These are phyloP conservation scores for Phialemonium atrogriseum DNA, from an alignment of 2,329 filamentous ascomycete genomes.

Conservation along the genomic window DNA sequence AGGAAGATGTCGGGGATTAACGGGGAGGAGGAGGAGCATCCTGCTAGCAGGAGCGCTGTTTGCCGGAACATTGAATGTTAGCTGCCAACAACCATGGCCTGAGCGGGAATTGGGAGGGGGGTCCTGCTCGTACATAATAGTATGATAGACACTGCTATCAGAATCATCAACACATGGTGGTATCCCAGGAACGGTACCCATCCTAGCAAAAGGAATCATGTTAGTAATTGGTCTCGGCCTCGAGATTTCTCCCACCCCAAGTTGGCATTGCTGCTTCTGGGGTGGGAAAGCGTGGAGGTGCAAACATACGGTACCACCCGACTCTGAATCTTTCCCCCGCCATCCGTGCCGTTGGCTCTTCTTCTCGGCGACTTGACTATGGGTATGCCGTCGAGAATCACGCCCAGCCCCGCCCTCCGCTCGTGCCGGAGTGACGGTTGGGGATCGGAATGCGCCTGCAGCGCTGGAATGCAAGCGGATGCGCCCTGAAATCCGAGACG, in stretches of 20 bases:
- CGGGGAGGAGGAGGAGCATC: constrained; percentile 93
- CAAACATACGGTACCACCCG: constrained; percentile 40
- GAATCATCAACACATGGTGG: constrained; percentile 90
- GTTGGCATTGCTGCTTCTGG: constrained; percentile 2
- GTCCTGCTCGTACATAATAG: constrained; percentile 68
- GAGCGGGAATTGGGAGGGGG: neutral
- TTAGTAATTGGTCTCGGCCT: constrained; percentile 3
- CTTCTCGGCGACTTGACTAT: constrained; percentile 5
- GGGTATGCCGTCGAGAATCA: constrained; percentile 3
- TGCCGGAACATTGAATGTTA: no score
- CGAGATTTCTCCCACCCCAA: constrained; percentile 5
- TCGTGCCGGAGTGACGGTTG: constrained; percentile 15
- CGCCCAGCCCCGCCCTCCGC: constrained; percentile 18
- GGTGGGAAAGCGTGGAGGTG: neutral
- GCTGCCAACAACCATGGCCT: neutral
- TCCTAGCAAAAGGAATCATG: constrained; percentile 28
- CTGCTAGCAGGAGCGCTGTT: constrained; percentile 83
- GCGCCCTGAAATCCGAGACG: no score
- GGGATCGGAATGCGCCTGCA: constrained; percentile 9
- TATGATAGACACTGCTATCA: constrained; percentile 90
- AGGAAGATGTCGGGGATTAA: constrained; percentile 95
- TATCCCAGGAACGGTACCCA: constrained; percentile 63
- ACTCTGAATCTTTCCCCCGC: constrained; percentile 30
- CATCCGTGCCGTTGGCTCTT: constrained; percentile 13
- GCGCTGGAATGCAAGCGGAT: constrained; percentile 2